Percentiles rank a stretch among this genome's conserved stretches.
phyloP scores from a whole-genome alignment of 495 filamentous ascomycete genomes.

The Penicillium riverlandense region DNA sequence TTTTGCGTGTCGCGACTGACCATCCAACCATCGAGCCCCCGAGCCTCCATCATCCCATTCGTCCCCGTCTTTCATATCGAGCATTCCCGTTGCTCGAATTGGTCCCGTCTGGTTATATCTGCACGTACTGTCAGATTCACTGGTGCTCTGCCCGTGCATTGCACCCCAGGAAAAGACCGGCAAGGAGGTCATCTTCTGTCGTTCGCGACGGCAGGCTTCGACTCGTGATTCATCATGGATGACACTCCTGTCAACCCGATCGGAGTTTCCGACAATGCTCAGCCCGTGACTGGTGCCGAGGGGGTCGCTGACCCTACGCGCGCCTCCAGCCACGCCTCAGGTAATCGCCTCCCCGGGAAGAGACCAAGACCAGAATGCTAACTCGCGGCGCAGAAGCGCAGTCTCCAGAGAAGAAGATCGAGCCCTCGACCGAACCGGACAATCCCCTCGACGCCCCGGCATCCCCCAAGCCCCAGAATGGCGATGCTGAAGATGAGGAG shows the following conservation, averaged over 20 bases:
- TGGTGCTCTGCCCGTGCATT: background rate
- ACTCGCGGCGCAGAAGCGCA: conserved; percentile 18
- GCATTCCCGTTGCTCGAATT: background rate
- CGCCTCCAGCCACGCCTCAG: conserved; percentile 20
- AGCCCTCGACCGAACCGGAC: conserved; percentile 45
- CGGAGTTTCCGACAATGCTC: conserved; percentile 23
- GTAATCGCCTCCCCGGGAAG: conserved; percentile 4
- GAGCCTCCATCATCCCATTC: background rate
- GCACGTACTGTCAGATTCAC: background rate
- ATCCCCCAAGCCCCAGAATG: conserved; percentile 62
- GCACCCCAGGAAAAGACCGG: conserved; percentile 9
- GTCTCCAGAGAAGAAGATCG: conserved; percentile 23
- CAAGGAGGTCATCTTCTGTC: conserved; percentile 28
- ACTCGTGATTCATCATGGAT: conserved; percentile 30
- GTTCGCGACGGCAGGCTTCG: conserved; percentile 26
- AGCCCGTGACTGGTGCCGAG: conserved; percentile 19
- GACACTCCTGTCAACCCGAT: conserved; percentile 21
- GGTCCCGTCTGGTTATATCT: background rate
- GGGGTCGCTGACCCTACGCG: conserved; percentile 19
- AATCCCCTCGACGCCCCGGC: conserved; percentile 82
- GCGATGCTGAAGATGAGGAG: conserved; percentile 69
- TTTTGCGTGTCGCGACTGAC: background rate
- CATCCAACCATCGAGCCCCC: background rate
- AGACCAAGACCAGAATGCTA: conserved; percentile 4
- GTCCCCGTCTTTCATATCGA: background rate